A percentile compares a stretch with the other conserved stretches of the same genome.
phyloP scores from a whole-genome alignment of 2,329 filamentous ascomycete genomes.

The Fonsecaea multimorphosa region DNA sequence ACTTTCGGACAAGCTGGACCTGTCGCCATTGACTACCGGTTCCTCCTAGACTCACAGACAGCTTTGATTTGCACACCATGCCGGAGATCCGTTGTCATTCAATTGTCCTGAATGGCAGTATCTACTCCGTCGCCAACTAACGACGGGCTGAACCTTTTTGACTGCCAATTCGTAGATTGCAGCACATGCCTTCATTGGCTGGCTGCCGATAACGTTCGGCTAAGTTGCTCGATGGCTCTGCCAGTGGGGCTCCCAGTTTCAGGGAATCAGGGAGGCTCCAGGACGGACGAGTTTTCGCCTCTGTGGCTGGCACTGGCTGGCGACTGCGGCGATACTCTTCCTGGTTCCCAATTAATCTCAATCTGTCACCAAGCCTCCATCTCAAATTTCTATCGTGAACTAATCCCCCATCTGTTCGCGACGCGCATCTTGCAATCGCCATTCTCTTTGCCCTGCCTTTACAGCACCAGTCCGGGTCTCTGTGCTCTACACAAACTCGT shows the following conservation, averaged over 20 bases:
- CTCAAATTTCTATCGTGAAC: conserved; percentile 5
- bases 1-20: too few relatives aligned
- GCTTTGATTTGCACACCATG: neutral
- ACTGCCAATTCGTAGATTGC: neutral
- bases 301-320: too few relatives aligned
- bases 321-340: neutral
- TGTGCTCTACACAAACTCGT: neutral
- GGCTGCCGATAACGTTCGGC: neutral
- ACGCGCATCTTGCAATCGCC: neutral
- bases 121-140: neutral
- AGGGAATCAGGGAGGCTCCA: too few relatives aligned
- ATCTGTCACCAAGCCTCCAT: conserved; percentile 7
- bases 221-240: neutral
- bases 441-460: neutral
- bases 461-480: neutral
- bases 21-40: too few relatives aligned
- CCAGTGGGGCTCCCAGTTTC: neutral
- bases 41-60: neutral
- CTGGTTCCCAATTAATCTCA: conserved; percentile 12
- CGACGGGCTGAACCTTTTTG: neutral
- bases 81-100: neutral
- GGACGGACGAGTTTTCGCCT: neutral
- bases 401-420: neutral
- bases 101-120: neutral
- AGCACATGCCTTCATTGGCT: conserved; percentile 3